A percentile compares a stretch with the other conserved stretches of the same genome.
phyloP scores from a whole-genome alignment of 148 eudicot species.

The Dysphania ambrosioides region DNA sequence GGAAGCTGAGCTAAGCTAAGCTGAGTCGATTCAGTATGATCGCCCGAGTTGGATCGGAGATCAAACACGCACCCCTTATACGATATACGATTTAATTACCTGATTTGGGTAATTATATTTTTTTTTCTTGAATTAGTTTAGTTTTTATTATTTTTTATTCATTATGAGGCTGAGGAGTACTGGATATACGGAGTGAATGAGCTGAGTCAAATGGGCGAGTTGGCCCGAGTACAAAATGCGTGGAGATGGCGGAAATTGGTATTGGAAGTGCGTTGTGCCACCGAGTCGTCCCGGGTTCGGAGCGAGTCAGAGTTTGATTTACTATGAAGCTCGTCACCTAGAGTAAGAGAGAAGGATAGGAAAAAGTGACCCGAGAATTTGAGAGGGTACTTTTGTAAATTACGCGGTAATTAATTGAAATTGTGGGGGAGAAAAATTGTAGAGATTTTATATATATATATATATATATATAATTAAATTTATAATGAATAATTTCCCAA shows the following conservation, averaged over 20 bases:
- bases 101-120: constrained; percentile 12
- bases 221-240: constrained; percentile 25
- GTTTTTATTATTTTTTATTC: background rate
- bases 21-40: constrained; percentile 25
- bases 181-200: constrained; percentile 15
- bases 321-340: constrained; percentile 29
- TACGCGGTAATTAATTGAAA: background rate
- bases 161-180: background rate
- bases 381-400: constrained; percentile 27
- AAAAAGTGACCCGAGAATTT: background rate
- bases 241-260: constrained; percentile 53
- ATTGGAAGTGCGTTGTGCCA: constrained; percentile 31
- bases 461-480: no score
- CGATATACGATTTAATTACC: background rate
- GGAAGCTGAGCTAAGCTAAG: background rate
- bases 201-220: constrained; percentile 31
- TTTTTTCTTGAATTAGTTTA: constrained; percentile 13
- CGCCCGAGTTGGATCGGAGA: constrained; percentile 10
- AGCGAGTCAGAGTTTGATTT: constrained; percentile 24
- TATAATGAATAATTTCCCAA: background rate
- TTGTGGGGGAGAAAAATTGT: constrained; percentile 4
- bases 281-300: constrained; percentile 68
- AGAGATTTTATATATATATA: background rate
- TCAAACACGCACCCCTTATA: no score
- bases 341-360: background rate